phyloP scores from a whole-genome alignment of 306 rosid genomes.

The Lupinus albus region DNA sequence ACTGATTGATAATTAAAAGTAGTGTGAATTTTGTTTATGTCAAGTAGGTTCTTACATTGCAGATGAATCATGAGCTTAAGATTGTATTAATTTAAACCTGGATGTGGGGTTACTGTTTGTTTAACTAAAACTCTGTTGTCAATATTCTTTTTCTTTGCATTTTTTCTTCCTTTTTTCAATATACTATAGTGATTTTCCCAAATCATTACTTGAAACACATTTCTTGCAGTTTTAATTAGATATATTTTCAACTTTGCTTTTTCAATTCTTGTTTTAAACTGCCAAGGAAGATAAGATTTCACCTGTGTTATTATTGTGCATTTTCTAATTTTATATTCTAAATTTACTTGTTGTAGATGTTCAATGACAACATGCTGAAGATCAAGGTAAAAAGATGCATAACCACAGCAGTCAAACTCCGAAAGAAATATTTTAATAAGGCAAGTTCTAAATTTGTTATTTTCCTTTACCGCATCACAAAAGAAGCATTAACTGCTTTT shows the following conservation, averaged over 20 bases:
- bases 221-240: slow-evolving; percentile 2
- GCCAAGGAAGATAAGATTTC: slow-evolving; percentile 22
- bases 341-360: slow-evolving; percentile 56
- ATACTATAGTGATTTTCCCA: slow-evolving; percentile 14
- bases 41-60: neutral
- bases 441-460: slow-evolving; percentile 41
- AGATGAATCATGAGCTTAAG: slow-evolving; percentile 27
- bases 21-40: neutral
- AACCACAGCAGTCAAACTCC: slow-evolving; percentile 72
- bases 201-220: slow-evolving; percentile 22
- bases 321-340: slow-evolving; percentile 39
- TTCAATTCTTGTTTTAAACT: no score
- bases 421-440: slow-evolving; percentile 87
- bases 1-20: neutral
- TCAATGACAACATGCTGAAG: slow-evolving; percentile 83
- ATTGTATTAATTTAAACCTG: slow-evolving; percentile 16
- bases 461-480: slow-evolving; percentile 27
- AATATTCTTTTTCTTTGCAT: slow-evolving; percentile 1
- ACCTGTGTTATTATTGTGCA: slow-evolving; percentile 2
- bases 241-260: slow-evolving; percentile 12
- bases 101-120: neutral
- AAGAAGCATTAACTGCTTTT: slow-evolving; percentile 28
- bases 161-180: neutral
- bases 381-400: slow-evolving; percentile 77
- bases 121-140: neutral